Evolutionary conservation across 148 eudicot species (phyloP).

Genomic region (Drosera capensis): DNA sequence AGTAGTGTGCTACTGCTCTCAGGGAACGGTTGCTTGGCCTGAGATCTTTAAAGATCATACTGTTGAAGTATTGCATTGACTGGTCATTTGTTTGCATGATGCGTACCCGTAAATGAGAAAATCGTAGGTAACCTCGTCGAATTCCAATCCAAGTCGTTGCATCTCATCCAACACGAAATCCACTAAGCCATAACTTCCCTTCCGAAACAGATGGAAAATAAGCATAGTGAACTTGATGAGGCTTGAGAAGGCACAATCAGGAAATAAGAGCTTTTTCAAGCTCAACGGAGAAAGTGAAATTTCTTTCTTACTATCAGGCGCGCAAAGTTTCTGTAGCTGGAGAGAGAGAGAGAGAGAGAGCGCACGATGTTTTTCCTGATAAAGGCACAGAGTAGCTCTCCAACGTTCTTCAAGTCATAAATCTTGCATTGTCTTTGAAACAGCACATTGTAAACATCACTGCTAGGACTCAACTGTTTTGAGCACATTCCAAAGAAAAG

Average conservation of each 20-base stretch:
- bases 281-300: slow-evolving; percentile 19
- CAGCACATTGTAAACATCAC: slow-evolving; percentile 24
- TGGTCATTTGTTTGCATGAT: slow-evolving; percentile 14
- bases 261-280: slow-evolving; percentile 36
- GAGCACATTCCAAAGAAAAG: slow-evolving; percentile 18
- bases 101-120: slow-evolving; percentile 37
- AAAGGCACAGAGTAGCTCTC: slow-evolving; percentile 34
- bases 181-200: slow-evolving; percentile 15
- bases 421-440: slow-evolving; percentile 30
- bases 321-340: slow-evolving; percentile 31
- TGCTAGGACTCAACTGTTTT: slow-evolving; percentile 14
- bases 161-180: slow-evolving; percentile 28
- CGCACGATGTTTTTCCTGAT: slow-evolving; percentile 30
- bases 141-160: slow-evolving; percentile 20
- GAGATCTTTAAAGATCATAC: slow-evolving; percentile 26
- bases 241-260: slow-evolving; percentile 10
- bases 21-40: slow-evolving; percentile 48
- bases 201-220: slow-evolving; percentile 34
- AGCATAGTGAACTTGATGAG: slow-evolving; percentile 32
- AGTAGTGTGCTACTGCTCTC: slow-evolving; percentile 27
- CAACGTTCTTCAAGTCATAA: slow-evolving; percentile 19
- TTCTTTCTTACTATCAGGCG: slow-evolving; percentile 18
- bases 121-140: slow-evolving; percentile 40
- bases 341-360: slow-evolving; percentile 28
- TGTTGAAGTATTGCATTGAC: slow-evolving; percentile 22